Percentiles rank a stretch among this genome's conserved stretches.
phyloP scores from a whole-genome alignment of 495 filamentous ascomycete genomes.

The Hypoxylon cercidicola region DNA sequence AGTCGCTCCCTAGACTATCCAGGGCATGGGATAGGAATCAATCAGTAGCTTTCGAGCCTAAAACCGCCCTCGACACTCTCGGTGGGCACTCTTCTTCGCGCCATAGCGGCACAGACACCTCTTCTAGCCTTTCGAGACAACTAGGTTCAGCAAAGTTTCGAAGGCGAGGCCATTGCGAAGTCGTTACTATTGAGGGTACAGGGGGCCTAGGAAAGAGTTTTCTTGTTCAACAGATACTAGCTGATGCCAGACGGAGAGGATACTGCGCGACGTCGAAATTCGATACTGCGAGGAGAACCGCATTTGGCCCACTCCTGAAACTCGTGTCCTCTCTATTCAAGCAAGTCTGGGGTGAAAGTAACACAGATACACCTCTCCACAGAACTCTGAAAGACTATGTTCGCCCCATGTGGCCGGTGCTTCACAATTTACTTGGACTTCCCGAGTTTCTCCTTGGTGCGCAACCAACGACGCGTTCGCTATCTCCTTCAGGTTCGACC shows the following conservation, averaged over 20 bases:
- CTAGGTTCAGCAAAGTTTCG: conserved; percentile 67
- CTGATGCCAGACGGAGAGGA: conserved; percentile 74
- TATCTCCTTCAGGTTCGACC: conserved; percentile 34
- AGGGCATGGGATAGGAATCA: conserved; percentile 53
- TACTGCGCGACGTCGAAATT: conserved; percentile 89
- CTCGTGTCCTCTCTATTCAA: conserved; percentile 84
- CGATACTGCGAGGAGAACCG: conserved; percentile 79
- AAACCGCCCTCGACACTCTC: conserved; percentile 45
- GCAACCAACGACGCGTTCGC: conserved; percentile 31
- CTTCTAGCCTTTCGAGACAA: conserved; percentile 54
- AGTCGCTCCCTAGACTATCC: conserved; percentile 45
- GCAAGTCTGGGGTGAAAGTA: conserved; percentile 90
- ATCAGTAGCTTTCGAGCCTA: conserved; percentile 49
- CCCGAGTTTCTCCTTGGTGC: conserved; percentile 75
- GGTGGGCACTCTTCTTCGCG: conserved; percentile 45
- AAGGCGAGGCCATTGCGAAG: conserved; percentile 75
- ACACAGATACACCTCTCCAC: conserved; percentile 86
- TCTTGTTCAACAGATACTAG: conserved; percentile 80
- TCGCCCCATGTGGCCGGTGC: conserved; percentile 78
- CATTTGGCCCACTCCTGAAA: conserved; percentile 85
- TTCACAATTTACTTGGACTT: conserved; percentile 80
- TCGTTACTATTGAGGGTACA: conserved; percentile 78
- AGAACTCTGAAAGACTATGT: conserved; percentile 76
- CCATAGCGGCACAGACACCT: conserved; percentile 45
- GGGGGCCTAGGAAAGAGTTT: conserved; percentile 87